Evolutionary conservation across 2,329 filamentous ascomycete species (phyloP).

Genomic region (Fusarium sp.): DNA sequence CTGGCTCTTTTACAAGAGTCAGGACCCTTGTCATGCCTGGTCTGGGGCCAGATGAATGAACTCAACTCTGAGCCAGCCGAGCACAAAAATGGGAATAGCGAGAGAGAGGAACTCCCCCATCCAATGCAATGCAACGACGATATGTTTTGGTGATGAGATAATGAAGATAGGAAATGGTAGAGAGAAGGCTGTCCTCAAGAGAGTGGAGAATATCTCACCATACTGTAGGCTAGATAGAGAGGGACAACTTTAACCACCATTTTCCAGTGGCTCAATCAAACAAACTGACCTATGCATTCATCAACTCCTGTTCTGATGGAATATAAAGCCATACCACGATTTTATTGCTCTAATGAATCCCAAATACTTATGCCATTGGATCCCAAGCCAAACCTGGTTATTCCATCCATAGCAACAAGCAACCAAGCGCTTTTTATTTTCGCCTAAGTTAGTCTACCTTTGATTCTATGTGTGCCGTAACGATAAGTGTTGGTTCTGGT

Average conservation of each 20-base stretch:
- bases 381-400: conserved; percentile 13
- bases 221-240: not conserved
- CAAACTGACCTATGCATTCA: conserved; percentile 5
- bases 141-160: not conserved
- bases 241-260: not conserved
- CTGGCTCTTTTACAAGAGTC: conserved; percentile 31
- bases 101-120: conserved; percentile 10
- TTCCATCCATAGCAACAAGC: conserved; percentile 17
- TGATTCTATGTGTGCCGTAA: conserved; percentile 2
- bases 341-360: conserved; percentile 3
- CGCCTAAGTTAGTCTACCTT: not conserved
- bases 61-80: conserved; percentile 41
- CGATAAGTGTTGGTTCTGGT: not conserved
- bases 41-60: conserved; percentile 36
- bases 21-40: conserved; percentile 36
- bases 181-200: not conserved
- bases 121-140: conserved; percentile 5
- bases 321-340: conserved; percentile 4
- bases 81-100: conserved; percentile 25
- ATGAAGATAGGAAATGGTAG: not conserved
- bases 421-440: conserved; percentile 9
- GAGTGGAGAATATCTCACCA: not conserved
- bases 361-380: conserved; percentile 17
- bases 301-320: not conserved
- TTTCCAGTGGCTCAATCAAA: not conserved